These are phyloP conservation scores for Chloromonas sp. DNA, from an alignment of 163 green algal species.

Conservation along the genomic window DNA sequence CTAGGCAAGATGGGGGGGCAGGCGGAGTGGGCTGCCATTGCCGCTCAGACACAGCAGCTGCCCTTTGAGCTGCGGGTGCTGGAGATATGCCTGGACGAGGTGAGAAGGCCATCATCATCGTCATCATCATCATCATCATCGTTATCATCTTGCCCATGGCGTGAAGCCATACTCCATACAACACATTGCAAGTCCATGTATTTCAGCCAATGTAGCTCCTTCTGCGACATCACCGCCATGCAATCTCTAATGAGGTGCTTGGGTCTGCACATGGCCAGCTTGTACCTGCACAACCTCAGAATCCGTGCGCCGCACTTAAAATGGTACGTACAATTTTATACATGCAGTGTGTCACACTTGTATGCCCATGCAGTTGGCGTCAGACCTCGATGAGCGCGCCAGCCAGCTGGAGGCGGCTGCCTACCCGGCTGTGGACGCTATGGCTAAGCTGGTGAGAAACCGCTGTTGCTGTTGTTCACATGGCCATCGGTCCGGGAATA, in stretches of 20 bases:
- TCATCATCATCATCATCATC: no score
- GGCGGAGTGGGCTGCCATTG: neutral
- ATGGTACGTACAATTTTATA: neutral
- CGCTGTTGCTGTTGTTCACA: no score
- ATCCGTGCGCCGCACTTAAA: no score
- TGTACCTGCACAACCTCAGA: no score
- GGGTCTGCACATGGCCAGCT: no score
- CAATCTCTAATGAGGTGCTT: no score
- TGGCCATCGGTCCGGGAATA: neutral
- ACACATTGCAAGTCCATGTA: no score
- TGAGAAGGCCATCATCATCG: neutral
- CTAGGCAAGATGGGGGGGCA: neutral
- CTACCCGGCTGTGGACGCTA: conserved; percentile 72
- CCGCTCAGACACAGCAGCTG: conserved; percentile 5
- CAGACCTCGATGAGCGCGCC: conserved; percentile 53
- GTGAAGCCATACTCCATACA: no score
- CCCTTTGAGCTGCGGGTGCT: conserved; percentile 61
- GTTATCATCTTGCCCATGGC: no score
- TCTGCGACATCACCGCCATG: no score
- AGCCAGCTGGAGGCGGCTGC: conserved; percentile 67
- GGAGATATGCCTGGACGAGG: conserved; percentile 75
- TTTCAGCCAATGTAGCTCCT: no score
- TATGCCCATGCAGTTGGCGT: conserved; percentile 18
- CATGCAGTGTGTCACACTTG: neutral
- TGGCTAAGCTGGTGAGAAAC: conserved; percentile 52